Percentiles rank a stretch among this genome's conserved stretches.
phyloP scores from a whole-genome alignment of 305 asterid species.

The Fraxinus ornus region DNA sequence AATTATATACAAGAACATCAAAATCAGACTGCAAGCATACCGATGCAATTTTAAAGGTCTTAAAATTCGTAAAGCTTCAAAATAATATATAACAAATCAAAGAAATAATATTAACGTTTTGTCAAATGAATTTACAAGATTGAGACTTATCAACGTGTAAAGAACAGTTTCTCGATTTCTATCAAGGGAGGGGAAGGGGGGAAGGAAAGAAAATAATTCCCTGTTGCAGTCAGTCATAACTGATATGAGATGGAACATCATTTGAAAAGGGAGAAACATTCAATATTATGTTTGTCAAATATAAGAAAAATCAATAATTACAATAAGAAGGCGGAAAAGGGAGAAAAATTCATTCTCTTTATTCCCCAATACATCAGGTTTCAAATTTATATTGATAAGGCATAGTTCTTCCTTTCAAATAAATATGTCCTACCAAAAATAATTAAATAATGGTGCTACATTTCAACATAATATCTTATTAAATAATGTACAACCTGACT shows the following conservation, averaged over 20 bases:
- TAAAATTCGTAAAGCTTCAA: background rate
- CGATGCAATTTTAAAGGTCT: constrained; percentile 18
- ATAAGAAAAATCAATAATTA: background rate
- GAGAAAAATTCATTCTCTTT: background rate
- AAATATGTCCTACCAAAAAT: background rate
- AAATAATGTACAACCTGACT: background rate
- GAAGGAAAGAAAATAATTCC: background rate
- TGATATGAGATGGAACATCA: background rate
- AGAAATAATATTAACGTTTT: background rate
- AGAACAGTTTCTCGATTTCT: background rate
- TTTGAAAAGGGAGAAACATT: background rate
- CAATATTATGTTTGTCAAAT: constrained; percentile 1
- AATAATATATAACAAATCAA: constrained; percentile 5
- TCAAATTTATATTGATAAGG: background rate
- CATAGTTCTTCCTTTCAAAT: background rate
- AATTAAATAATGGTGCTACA: background rate
- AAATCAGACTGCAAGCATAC: constrained; percentile 13
- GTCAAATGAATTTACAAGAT: constrained; percentile 1
- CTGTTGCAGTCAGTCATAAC: background rate
- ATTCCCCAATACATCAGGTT: background rate
- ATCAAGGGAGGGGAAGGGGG: background rate
- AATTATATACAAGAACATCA: constrained; percentile 15
- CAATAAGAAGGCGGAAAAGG: constrained; percentile 6
- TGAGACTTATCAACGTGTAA: background rate
- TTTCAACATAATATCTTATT: background rate